These are phyloP conservation scores for Triangularia setosa DNA, from an alignment of 2,329 filamentous ascomycete genomes.

Conservation along the genomic window DNA sequence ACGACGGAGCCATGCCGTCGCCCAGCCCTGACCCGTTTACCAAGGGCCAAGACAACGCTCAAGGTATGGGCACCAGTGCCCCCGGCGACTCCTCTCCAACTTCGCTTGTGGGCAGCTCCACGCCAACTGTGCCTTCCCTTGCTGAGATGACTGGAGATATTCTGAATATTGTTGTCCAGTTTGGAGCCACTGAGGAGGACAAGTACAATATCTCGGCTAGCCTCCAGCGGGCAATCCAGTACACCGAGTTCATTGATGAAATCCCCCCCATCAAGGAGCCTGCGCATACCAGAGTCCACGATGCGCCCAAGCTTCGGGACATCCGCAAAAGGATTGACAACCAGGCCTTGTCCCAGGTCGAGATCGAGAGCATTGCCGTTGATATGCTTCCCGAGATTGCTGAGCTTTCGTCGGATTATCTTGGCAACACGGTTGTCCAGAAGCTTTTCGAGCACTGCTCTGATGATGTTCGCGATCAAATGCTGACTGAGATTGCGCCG, in stretches of 20 bases:
- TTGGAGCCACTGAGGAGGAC: conserved; percentile 82
- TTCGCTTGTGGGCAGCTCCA: conserved; percentile 39
- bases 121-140: conserved; percentile 68
- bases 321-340: conserved; percentile 98
- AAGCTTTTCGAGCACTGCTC: conserved; percentile 97
- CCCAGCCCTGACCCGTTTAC: conserved; percentile 84
- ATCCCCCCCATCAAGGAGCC: conserved; percentile 88
- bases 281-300: conserved; percentile 81
- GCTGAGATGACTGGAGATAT: conserved; percentile 79
- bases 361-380: conserved; percentile 88
- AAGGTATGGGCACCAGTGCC: conserved; percentile 30
- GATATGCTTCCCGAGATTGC: conserved; percentile 97
- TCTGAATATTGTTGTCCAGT: conserved; percentile 77
- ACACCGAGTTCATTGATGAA: conserved; percentile 69
- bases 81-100: conserved; percentile 29
- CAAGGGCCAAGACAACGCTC: conserved; percentile 48
- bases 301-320: conserved; percentile 90
- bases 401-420: conserved; percentile 89
- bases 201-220: conserved; percentile 65
- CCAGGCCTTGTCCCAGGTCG: conserved; percentile 74
- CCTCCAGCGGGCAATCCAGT: conserved; percentile 74
- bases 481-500: conserved; percentile 82
- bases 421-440: conserved; percentile 98
- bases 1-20: conserved; percentile 82
- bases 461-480: conserved; percentile 82